Conservation (phyloP, 768 basidiomycete genomes). For the Amanita rubescens region DNA sequence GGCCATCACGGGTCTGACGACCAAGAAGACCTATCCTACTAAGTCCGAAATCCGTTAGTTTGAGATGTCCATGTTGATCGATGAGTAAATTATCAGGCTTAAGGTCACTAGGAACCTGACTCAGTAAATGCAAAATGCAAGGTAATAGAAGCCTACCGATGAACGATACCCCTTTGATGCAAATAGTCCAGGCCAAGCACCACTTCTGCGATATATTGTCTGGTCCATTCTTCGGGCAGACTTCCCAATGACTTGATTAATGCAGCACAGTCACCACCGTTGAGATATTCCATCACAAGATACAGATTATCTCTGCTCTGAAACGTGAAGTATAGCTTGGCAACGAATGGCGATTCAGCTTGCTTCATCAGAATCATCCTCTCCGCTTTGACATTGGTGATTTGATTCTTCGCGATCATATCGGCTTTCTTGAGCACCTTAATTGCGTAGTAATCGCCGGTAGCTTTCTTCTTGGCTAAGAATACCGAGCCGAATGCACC, state of each 20-base stretch:
- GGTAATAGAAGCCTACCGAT: constrained; percentile 58
- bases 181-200: constrained; percentile 92
- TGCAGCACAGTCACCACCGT: constrained; percentile 96
- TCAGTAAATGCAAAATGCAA: constrained; percentile 9
- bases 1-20: constrained; percentile 80
- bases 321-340: constrained; percentile 97
- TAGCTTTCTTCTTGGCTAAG: constrained; percentile 95
- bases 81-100: constrained; percentile 99
- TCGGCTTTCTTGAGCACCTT: constrained; percentile 99
- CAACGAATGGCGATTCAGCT: constrained; percentile 96
- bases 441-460: constrained; percentile 98
- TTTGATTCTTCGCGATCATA: constrained; percentile 99
- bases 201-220: constrained; percentile 94
- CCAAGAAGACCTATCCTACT: constrained; percentile 97
- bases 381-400: constrained; percentile 99
- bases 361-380: constrained; percentile 99
- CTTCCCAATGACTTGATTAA: constrained; percentile 93
- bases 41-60: constrained; percentile 96
- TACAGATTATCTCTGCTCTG: constrained; percentile 99
- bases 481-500: constrained; percentile 99
- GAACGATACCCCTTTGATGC: constrained; percentile 92
- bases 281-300: constrained; percentile 99
- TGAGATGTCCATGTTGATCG: constrained; percentile 93
- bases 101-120: constrained; percentile 58
- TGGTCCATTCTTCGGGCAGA: constrained; percentile 94